Percentiles rank a stretch among this genome's conserved stretches.
Conservation (phyloP, 805 yeast species). For the Wickerhamiella lipophila region DNA sequence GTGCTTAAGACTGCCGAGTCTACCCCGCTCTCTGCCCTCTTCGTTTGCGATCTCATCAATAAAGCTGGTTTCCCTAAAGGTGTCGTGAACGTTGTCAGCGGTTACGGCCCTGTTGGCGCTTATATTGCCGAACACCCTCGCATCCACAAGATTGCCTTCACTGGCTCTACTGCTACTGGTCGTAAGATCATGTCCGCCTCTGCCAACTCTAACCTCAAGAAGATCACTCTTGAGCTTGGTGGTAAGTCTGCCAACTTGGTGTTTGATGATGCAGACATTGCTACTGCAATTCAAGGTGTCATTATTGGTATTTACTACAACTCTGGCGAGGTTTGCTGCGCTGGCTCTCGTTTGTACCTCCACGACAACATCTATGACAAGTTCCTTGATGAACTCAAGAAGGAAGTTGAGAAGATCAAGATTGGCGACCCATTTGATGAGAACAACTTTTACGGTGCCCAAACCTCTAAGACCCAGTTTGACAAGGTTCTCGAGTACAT, state of each 20-base stretch:
- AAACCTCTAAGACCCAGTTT: conserved; percentile 68
- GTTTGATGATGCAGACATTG: conserved; percentile 72
- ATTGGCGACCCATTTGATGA: conserved; percentile 79
- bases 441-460: conserved; percentile 80
- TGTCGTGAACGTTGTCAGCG: conserved; percentile 76
- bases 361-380: conserved; percentile 77
- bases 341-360: conserved; percentile 82
- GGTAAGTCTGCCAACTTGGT: conserved; percentile 92
- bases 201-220: conserved; percentile 70
- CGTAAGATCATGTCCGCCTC: conserved; percentile 69
- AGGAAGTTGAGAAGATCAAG: conserved; percentile 39
- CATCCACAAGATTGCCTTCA: conserved; percentile 83
- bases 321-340: conserved; percentile 93
- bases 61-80: conserved; percentile 90
- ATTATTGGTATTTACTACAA: conserved; percentile 78
- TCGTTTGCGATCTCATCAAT: conserved; percentile 51
- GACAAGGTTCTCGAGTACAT: conserved; percentile 67
- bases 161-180: conserved; percentile 91
- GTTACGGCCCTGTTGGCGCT: conserved; percentile 75
- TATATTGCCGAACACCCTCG: conserved; percentile 65
- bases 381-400: conserved; percentile 47
- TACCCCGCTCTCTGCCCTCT: conserved; percentile 81
- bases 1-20: conserved; percentile 86
- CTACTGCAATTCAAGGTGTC: conserved; percentile 62
- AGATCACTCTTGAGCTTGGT: conserved; percentile 87